Evolutionary conservation across 1,284 basidiomycete species (phyloP).

Genomic region (Moesziomyces sp.): DNA sequence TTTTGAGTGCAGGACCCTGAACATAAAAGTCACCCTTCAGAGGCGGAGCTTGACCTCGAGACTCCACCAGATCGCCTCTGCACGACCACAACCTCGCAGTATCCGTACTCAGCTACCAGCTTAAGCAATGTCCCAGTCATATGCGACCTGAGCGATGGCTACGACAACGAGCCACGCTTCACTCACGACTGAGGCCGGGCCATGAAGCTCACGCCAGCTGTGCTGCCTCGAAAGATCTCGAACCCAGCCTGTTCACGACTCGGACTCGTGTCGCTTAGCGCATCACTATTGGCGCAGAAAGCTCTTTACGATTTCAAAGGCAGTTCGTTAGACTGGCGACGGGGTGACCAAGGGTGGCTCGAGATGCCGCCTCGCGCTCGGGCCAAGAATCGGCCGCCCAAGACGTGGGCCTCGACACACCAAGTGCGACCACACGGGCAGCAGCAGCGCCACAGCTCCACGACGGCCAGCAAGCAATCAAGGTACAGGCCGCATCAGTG

Average conservation of each 20-base stretch:
- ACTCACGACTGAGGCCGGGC: no score
- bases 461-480: background rate
- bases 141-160: background rate
- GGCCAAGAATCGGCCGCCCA: conserved; percentile 12
- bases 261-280: no score
- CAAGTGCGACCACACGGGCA: background rate
- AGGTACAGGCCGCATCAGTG: background rate
- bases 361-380: conserved; percentile 18
- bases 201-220: background rate
- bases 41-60: no score
- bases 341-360: conserved; percentile 7
- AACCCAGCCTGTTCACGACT: no score
- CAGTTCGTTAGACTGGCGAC: background rate
- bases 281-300: no score
- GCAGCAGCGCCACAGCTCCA: background rate
- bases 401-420: conserved; percentile 44
- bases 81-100: no score
- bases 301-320: no score
- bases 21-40: no score
- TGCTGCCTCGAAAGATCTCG: background rate
- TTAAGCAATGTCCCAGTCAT: background rate
- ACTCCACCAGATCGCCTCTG: no score
- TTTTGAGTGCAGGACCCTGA: background rate
- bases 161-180: background rate
- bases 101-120: no score